Evolutionary conservation across 1,139 yeast species (phyloP), one percentile per base, ranked within the genome.

Genomic region (Kodamaea alishanica): DNA sequence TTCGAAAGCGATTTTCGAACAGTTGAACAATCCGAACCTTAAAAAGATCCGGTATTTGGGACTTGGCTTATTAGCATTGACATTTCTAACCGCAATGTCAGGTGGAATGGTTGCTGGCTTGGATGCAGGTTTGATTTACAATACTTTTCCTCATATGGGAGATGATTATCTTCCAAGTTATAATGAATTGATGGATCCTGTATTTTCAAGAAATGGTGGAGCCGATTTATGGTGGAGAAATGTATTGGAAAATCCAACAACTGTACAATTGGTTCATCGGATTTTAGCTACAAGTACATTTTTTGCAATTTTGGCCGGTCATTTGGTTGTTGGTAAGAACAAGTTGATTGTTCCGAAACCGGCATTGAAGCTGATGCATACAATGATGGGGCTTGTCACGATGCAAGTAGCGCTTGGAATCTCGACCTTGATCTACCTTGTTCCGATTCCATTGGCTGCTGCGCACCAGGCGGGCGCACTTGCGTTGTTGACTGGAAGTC

Each of bases 61-160:
- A 0, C 46, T 65, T 15, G 84, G 73, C 0, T 64, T 92, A 30
- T 68, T 86, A 28, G 80, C 70, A 1, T 67, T 92, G 41, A 82
- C 94, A 2, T 90, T 87, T 54, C 45, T 84, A 32, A 92, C 98
- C 22, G 96, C 97, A 20, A 83, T 92, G 94, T 77, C 95, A 23
- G 98, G 98, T 44, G 97, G 96, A 12, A 81, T 94, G 76, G 98
- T 94, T 35, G 98, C 99, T 11, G 98, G 98, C 6, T 72, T 94
- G 42, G 98, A 94, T 63, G 98, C 99, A 3, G 98, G 98, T 35
- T 73, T 90, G 60, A 89, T 94, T 50, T 94, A 92, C 65, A 92
- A 94, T 61, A 84, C 95, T 4, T 94, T 90, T 75, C 98, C 99
- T 24, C 87, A 83, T 54, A 94, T 94, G 98, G 97, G 97, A 35